Conservation (phyloP, 140 eudicot genomes). For the Senecio squalidus region DNA sequence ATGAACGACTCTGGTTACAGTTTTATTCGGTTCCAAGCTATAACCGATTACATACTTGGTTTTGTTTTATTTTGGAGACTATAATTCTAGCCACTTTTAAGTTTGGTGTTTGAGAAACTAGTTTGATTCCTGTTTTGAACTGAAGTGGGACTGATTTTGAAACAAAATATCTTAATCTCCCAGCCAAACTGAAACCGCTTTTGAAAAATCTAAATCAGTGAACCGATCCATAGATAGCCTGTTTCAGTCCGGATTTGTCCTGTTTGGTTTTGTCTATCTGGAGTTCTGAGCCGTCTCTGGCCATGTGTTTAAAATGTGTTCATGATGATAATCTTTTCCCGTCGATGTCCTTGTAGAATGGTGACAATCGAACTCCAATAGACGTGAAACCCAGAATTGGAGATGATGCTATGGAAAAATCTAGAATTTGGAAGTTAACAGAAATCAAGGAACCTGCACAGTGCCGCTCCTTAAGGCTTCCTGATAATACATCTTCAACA, state of each 20-base stretch:
- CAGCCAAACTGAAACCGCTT: not conserved
- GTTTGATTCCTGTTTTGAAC: not conserved
- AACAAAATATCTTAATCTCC: no score
- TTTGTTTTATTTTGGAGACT: no score
- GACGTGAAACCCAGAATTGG: conserved; percentile 62
- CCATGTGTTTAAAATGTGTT: not conserved
- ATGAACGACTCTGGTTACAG: no score
- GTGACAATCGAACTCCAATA: conserved; percentile 50
- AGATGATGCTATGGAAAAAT: conserved; percentile 60
- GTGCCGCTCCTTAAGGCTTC: conserved; percentile 75
- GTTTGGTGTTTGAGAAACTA: no score
- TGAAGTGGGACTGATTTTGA: not conserved
- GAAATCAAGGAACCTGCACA: conserved; percentile 75
- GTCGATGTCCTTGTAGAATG: conserved; percentile 47
- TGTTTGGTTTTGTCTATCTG: not conserved
- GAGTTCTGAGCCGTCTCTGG: not conserved
- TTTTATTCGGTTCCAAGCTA: no score
- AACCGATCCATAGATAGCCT: not conserved
- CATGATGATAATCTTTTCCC: not conserved
- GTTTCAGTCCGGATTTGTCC: not conserved
- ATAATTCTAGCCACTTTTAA: no score
- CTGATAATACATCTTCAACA: conserved; percentile 57
- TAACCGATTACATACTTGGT: no score
- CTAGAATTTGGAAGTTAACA: conserved; percentile 64
- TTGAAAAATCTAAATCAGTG: not conserved